A percentile compares a stretch with the other conserved stretches of the same genome.
Evolutionary conservation across 2,329 filamentous ascomycete species (phyloP).

Genomic region (Stachybotrys chlorohalonatus): DNA sequence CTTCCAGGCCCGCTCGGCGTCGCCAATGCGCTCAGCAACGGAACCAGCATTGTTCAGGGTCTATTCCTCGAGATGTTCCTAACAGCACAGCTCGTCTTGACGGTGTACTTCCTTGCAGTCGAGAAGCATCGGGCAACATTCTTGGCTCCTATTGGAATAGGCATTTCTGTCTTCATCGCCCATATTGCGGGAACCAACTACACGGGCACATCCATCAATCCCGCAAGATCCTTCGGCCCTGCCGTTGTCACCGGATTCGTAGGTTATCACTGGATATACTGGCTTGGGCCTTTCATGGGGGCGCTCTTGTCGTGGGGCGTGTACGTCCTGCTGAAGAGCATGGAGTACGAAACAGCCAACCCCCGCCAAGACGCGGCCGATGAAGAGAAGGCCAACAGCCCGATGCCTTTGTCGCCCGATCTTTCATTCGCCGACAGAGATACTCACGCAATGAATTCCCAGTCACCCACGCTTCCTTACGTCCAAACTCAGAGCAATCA

Average conservation of each 20-base stretch:
- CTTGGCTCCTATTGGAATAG: constrained; percentile 63
- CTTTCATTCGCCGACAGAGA: too few relatives aligned
- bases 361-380: constrained; percentile 36
- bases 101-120: constrained; percentile 60
- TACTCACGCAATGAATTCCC: neutral
- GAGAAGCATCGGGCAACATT: constrained; percentile 68
- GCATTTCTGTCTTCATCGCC: constrained; percentile 57
- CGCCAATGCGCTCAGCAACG: constrained; percentile 43
- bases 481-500: neutral
- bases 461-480: neutral
- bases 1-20: constrained; percentile 49
- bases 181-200: constrained; percentile 36
- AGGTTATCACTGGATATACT: constrained; percentile 45
- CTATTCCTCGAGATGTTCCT: constrained; percentile 61
- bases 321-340: constrained; percentile 39
- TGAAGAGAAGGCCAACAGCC: constrained; percentile 10
- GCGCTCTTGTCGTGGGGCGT: constrained; percentile 36
- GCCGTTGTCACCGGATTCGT: constrained; percentile 33
- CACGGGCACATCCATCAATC: constrained; percentile 40
- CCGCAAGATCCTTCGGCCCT: constrained; percentile 41
- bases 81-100: constrained; percentile 53
- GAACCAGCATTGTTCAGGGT: constrained; percentile 44
- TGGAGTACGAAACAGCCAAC: constrained; percentile 43
- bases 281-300: constrained; percentile 43
- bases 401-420: neutral